Percentiles rank a stretch among this genome's conserved stretches.
phyloP scores from a whole-genome alignment of 768 basidiomycete genomes.

The Calocybe cyanea region DNA sequence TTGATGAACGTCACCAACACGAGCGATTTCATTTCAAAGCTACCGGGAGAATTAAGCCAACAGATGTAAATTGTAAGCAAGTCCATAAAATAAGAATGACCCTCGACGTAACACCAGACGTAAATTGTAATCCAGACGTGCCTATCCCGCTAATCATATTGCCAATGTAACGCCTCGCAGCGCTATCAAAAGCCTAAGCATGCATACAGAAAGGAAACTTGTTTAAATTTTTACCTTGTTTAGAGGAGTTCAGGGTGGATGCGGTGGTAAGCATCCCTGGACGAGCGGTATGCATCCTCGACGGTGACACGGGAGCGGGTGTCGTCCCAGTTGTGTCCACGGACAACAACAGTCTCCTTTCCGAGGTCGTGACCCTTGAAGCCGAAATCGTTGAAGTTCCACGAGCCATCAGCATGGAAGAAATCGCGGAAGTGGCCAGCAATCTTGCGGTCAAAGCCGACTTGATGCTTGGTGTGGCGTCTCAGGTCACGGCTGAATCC shows the following conservation, averaged over 20 bases:
- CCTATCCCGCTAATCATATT: conserved; percentile 1
- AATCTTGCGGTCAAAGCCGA: conserved; percentile 36
- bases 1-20: too few species aligned
- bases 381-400: conserved; percentile 33
- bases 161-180: conserved; percentile 25
- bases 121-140: conserved; percentile 4
- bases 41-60: background rate
- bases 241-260: conserved; percentile 6
- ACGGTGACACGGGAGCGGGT: conserved; percentile 22
- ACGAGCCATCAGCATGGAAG: conserved; percentile 31
- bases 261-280: conserved; percentile 19
- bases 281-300: conserved; percentile 26
- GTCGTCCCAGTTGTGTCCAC: conserved; percentile 37
- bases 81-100: conserved; percentile 9
- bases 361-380: conserved; percentile 37
- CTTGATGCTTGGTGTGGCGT: conserved; percentile 30
- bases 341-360: conserved; percentile 28
- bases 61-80: conserved; percentile 3
- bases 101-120: conserved; percentile 13
- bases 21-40: conserved; percentile 2
- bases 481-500: conserved; percentile 37
- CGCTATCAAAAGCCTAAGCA: conserved; percentile 1
- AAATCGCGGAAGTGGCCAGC: conserved; percentile 29
- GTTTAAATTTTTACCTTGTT: background rate
- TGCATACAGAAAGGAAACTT: too few species aligned